Percentiles rank a stretch among this genome's conserved stretches.
Conservation (phyloP, 2,329 filamentous ascomycete species). For the Fusarium guadeloupense region DNA sequence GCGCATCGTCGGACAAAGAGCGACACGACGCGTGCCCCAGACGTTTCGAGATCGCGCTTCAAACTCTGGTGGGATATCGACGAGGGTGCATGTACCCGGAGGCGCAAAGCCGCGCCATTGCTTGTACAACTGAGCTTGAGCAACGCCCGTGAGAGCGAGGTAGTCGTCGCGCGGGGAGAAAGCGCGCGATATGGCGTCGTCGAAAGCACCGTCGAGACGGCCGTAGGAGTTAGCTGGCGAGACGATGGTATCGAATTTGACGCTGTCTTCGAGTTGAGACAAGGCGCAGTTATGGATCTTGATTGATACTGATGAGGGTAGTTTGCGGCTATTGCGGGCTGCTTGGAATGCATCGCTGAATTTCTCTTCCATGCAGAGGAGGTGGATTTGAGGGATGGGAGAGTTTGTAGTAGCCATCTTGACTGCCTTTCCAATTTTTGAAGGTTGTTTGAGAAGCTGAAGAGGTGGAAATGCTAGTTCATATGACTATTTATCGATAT, state of each 20-base stretch:
- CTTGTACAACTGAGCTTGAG: constrained; percentile 56
- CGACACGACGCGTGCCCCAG: constrained; percentile 56
- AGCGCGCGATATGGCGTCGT: constrained; percentile 61
- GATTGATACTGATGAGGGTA: constrained; percentile 44
- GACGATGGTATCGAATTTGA: constrained; percentile 59
- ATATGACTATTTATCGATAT: neutral
- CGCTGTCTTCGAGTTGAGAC: constrained; percentile 45
- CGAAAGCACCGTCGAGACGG: constrained; percentile 63
- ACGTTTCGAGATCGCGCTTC: constrained; percentile 45
- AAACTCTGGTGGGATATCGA: constrained; percentile 54
- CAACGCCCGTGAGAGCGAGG: constrained; percentile 56
- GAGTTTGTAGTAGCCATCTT: constrained; percentile 2
- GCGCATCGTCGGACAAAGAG: constrained; percentile 64
- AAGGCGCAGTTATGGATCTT: constrained; percentile 53
- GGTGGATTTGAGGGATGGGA: constrained; percentile 21
- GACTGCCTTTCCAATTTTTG: no score
- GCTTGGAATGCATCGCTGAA: constrained; percentile 21
- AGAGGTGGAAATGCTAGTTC: neutral
- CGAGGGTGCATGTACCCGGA: constrained; percentile 59
- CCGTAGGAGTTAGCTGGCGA: constrained; percentile 66
- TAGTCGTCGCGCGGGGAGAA: constrained; percentile 58
- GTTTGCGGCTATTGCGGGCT: constrained; percentile 26
- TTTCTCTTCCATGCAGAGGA: constrained; percentile 29
- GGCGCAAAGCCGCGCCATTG: constrained; percentile 60
- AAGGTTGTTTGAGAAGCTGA: no score